These are phyloP conservation scores for Hericium alpestre DNA, from an alignment of 768 basidiomycete genomes.

Conservation along the genomic window DNA sequence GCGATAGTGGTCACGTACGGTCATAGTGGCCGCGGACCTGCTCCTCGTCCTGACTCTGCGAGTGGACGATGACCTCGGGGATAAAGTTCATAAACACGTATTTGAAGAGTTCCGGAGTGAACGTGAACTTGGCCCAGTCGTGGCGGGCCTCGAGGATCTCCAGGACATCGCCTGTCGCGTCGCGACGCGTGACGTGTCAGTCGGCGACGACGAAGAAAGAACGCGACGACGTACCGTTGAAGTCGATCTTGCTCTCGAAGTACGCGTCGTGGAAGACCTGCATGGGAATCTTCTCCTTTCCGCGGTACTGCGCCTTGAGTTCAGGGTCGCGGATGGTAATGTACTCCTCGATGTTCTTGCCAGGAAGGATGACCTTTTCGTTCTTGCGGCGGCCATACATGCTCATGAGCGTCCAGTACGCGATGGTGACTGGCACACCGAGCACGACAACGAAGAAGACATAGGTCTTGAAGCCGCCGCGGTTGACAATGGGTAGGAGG, in stretches of 20 bases:
- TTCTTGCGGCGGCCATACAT: constrained; percentile 72
- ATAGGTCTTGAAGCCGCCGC: constrained; percentile 81
- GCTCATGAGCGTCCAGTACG: constrained; percentile 86
- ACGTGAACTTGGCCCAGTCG: constrained; percentile 88
- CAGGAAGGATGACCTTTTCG: constrained; percentile 76
- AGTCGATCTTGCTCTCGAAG: constrained; percentile 92
- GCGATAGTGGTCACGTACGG: constrained; percentile 34
- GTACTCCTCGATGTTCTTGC: constrained; percentile 80
- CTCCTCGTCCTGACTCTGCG: constrained; percentile 85
- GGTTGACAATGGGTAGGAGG: constrained; percentile 69
- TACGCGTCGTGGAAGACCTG: constrained; percentile 96
- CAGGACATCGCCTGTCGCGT: constrained; percentile 69
- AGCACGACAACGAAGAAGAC: constrained; percentile 66
- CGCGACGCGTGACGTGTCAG: neutral
- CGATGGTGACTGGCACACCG: constrained; percentile 67
- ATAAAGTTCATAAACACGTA: constrained; percentile 81
- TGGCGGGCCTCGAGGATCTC: constrained; percentile 91
- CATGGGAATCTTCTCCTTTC: constrained; percentile 91
- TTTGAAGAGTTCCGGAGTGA: constrained; percentile 87
- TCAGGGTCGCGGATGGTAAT: constrained; percentile 81
- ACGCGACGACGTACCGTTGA: constrained; percentile 59
- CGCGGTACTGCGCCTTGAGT: constrained; percentile 68
- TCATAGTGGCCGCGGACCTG: constrained; percentile 96
- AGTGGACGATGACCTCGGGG: constrained; percentile 91
- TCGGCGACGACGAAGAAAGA: constrained; percentile 1